phyloP scores from a whole-genome alignment of 306 rosid species.

The Benincasa hispida region DNA sequence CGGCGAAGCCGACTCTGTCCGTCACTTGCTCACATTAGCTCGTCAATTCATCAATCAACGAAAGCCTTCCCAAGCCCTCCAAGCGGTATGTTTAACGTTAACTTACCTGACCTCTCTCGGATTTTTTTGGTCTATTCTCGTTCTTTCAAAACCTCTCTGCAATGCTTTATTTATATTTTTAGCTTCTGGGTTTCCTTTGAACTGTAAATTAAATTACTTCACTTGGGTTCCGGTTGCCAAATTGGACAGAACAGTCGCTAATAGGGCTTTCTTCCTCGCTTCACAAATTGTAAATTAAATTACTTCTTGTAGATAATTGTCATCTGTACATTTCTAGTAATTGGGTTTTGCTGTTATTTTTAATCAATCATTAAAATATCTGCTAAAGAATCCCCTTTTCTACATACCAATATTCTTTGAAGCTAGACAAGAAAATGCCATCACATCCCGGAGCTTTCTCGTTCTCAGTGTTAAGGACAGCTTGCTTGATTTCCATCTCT shows the following conservation, averaged over 20 bases:
- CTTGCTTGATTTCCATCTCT: neutral
- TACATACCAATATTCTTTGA: neutral
- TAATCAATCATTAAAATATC: neutral
- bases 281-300: neutral
- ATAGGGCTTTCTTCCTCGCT: neutral
- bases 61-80: conserved; percentile 83
- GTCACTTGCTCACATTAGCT: conserved; percentile 68
- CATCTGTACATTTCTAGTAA: neutral
- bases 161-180: neutral
- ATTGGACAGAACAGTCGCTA: neutral
- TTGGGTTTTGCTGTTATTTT: neutral
- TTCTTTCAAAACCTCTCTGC: neutral
- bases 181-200: neutral
- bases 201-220: neutral
- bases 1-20: conserved; percentile 19
- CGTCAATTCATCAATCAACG: conserved; percentile 73
- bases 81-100: conserved; percentile 39
- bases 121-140: neutral
- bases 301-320: neutral
- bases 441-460: neutral
- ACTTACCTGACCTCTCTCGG: neutral
- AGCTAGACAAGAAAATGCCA: neutral
- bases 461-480: neutral
- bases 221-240: neutral
- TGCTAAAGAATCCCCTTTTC: neutral